Evolutionary conservation across 306 rosid genomes (phyloP).

Genomic region (Pyrus bretschneideri): DNA sequence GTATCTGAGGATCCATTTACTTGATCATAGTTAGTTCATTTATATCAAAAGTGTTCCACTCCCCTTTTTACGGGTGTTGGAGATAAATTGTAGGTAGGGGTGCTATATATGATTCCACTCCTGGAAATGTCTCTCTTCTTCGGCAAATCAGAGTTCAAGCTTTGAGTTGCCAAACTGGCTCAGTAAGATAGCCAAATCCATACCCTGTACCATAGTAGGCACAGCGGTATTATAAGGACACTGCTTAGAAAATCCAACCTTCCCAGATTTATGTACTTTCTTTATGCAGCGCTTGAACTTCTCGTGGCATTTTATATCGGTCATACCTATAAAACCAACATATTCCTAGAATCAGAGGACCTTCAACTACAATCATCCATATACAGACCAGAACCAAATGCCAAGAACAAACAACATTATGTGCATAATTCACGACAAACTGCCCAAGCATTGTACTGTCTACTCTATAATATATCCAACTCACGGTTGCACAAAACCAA

Average conservation of each 20-base stretch:
- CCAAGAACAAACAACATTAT: neutral
- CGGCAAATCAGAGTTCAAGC: constrained; percentile 28
- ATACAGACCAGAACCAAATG: neutral
- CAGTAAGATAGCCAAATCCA: constrained; percentile 77
- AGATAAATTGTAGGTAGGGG: neutral
- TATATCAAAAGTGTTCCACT: neutral
- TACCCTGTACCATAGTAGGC: constrained; percentile 71
- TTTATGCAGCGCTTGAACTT: constrained; percentile 58
- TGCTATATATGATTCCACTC: neutral
- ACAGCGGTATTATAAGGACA: constrained; percentile 52
- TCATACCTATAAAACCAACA: constrained; percentile 42
- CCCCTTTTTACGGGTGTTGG: neutral
- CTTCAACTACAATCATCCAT: neutral
- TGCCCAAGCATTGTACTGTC: neutral
- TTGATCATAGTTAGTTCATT: neutral
- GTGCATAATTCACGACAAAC: neutral
- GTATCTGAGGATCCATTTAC: neutral
- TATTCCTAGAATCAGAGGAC: neutral
- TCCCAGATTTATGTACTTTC: constrained; percentile 54
- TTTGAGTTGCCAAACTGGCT: constrained; percentile 42
- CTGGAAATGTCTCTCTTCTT: neutral
- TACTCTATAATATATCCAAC: neutral
- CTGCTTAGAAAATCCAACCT: constrained; percentile 54
- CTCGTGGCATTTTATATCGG: constrained; percentile 54
- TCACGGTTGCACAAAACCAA: neutral